phyloP scores from a whole-genome alignment of 1,139 yeast species.

The Nakaseomyces uthaithaninus region DNA sequence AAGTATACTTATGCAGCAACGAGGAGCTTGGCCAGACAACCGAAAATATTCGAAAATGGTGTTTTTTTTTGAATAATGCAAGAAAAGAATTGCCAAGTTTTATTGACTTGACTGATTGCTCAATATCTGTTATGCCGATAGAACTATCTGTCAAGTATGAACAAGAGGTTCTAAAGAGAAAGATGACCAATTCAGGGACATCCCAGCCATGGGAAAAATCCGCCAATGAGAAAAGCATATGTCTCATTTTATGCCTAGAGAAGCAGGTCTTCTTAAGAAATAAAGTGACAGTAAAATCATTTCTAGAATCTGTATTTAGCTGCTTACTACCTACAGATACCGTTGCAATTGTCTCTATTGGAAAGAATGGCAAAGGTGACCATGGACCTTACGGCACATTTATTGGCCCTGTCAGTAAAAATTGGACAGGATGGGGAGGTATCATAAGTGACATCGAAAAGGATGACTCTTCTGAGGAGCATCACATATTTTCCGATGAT shows the following conservation, averaged over 20 bases:
- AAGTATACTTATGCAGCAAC: constrained; percentile 22
- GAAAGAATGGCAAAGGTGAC: constrained; percentile 38
- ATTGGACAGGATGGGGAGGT: constrained; percentile 53
- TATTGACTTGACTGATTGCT: constrained; percentile 39
- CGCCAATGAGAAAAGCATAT: constrained; percentile 39
- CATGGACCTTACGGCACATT: constrained; percentile 40
- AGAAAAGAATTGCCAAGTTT: constrained; percentile 31
- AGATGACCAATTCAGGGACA: not conserved
- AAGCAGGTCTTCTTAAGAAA: constrained; percentile 16
- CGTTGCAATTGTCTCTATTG: constrained; percentile 48
- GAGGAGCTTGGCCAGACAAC: constrained; percentile 16
- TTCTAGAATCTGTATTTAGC: constrained; percentile 2
- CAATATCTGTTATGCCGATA: not conserved
- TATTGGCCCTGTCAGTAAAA: constrained; percentile 44
- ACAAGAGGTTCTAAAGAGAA: not conserved
- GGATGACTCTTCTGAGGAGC: not conserved
- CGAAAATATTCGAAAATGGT: constrained; percentile 14
- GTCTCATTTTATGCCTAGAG: constrained; percentile 43
- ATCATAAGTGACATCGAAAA: constrained; percentile 36
- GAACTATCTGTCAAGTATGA: constrained; percentile 1
- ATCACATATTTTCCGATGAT: not conserved
- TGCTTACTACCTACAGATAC: constrained; percentile 37
- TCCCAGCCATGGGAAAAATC: constrained; percentile 30
- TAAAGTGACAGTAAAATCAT: not conserved
- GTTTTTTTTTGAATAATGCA: not conserved